phyloP scores from a whole-genome alignment of 2,329 filamentous ascomycete species.

The Cladosporium austrohemisphaericum region DNA sequence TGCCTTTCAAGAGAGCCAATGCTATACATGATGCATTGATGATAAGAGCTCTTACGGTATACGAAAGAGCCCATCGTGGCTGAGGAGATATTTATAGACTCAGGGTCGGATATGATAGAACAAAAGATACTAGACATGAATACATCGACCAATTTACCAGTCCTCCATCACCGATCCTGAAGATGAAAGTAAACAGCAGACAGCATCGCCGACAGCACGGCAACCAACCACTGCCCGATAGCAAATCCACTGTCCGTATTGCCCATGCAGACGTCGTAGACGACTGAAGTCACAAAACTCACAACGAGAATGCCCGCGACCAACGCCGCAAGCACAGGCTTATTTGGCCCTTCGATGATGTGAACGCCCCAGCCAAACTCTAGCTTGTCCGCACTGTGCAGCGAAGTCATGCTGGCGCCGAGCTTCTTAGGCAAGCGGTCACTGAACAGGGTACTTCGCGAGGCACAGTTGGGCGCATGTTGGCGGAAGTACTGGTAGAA shows the following conservation, averaged over 20 bases:
- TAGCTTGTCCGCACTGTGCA: neutral
- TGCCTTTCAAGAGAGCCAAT: too few species aligned
- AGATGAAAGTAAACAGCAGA: neutral
- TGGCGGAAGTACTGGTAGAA: neutral
- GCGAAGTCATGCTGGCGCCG: neutral
- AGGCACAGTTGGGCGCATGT: neutral
- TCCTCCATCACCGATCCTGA: neutral
- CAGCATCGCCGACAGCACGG: neutral
- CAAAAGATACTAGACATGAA: too few species aligned
- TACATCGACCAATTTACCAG: too few species aligned
- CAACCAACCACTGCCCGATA: neutral
- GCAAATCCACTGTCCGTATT: conserved; percentile 1
- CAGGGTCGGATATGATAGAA: too few species aligned
- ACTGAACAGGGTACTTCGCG: neutral
- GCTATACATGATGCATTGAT: too few species aligned
- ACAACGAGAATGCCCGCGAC: neutral
- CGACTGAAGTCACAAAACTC: neutral
- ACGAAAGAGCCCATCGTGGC: too few species aligned
- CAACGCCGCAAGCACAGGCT: neutral
- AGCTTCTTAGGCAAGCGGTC: conserved; percentile 1
- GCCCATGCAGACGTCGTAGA: neutral
- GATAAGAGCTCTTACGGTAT: too few species aligned
- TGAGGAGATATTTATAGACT: too few species aligned
- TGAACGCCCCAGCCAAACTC: neutral
- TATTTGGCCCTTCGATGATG: conserved; percentile 1